Percentiles rank a stretch among this genome's conserved stretches.
Evolutionary conservation across 2,329 filamentous ascomycete genomes (phyloP).

Genomic region (Colletotrichum truncatum): DNA sequence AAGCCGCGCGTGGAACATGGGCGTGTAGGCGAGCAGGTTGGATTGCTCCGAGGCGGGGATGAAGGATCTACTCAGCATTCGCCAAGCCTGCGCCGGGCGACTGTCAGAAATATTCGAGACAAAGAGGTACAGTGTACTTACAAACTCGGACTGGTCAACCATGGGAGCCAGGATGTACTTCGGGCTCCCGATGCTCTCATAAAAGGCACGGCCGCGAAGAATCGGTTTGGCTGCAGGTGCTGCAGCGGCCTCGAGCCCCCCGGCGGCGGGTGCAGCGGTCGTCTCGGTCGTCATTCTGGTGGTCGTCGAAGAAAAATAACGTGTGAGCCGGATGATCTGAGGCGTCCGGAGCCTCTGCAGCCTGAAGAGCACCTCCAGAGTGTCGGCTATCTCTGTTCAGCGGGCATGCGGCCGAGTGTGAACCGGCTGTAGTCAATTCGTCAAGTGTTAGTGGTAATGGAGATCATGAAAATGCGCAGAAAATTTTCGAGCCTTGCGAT

Average conservation of each 20-base stretch:
- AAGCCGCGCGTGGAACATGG: conserved; percentile 94
- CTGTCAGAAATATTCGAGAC: neutral
- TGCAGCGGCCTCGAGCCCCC: conserved; percentile 8
- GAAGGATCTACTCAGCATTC: conserved; percentile 94
- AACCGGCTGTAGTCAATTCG: neutral
- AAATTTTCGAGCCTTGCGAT: conserved; percentile 18
- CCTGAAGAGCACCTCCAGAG: conserved; percentile 24
- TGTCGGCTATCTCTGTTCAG: neutral
- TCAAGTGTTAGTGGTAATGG: neutral
- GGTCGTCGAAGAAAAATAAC: conserved; percentile 10
- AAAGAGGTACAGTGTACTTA: conserved; percentile 53
- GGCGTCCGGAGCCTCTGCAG: conserved; percentile 22
- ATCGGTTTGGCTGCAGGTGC: conserved; percentile 52
- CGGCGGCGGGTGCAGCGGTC: conserved; percentile 36
- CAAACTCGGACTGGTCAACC: conserved; percentile 98
- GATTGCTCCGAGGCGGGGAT: conserved; percentile 72
- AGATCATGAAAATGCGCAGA: neutral
- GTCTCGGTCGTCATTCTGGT: conserved; percentile 43
- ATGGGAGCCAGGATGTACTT: conserved; percentile 94
- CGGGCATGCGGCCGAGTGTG: neutral
- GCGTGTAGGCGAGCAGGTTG: conserved; percentile 85
- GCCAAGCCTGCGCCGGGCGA: conserved; percentile 77
- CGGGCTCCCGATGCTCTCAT: conserved; percentile 92
- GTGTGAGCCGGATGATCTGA: conserved; percentile 26
- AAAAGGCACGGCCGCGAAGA: conserved; percentile 87